Conservation (phyloP, 176 grass and related monocot species). For the Hordeum marinum region DNA sequence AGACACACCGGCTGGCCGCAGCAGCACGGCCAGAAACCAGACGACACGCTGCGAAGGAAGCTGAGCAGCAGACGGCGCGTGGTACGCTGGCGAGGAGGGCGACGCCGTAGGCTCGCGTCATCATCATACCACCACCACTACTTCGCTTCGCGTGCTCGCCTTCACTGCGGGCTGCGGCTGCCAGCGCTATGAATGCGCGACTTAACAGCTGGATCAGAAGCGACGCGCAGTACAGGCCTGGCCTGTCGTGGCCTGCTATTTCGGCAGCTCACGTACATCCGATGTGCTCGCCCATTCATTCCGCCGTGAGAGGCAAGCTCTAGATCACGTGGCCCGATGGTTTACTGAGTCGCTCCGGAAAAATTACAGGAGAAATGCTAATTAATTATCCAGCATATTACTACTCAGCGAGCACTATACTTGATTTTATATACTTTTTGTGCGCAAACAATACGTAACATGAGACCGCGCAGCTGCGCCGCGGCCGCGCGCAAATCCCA, state of each 20-base stretch:
- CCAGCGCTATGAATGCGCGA: slow-evolving; percentile 25
- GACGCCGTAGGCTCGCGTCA: slow-evolving; percentile 17
- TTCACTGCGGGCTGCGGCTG: slow-evolving; percentile 12
- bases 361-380: too few relatives aligned
- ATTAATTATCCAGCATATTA: not conserved
- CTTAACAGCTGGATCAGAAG: slow-evolving; percentile 9
- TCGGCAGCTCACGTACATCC: slow-evolving; percentile 11
- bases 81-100: not conserved
- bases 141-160: not conserved
- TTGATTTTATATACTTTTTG: not conserved
- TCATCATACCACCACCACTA: not conserved
- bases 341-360: not conserved
- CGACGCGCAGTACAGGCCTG: not conserved
- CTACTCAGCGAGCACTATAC: too few relatives aligned
- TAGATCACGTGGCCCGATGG: not conserved
- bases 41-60: not conserved
- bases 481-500: not conserved
- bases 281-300: slow-evolving; percentile 23
- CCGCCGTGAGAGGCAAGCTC: not conserved
- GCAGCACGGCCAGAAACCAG: not conserved
- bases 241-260: not conserved
- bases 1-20: not conserved
- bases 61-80: not conserved
- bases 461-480: not conserved
- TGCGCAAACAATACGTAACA: not conserved